These are phyloP conservation scores for Penicillium cosmopolitanum DNA, from an alignment of 495 filamentous ascomycete species.

Conservation along the genomic window DNA sequence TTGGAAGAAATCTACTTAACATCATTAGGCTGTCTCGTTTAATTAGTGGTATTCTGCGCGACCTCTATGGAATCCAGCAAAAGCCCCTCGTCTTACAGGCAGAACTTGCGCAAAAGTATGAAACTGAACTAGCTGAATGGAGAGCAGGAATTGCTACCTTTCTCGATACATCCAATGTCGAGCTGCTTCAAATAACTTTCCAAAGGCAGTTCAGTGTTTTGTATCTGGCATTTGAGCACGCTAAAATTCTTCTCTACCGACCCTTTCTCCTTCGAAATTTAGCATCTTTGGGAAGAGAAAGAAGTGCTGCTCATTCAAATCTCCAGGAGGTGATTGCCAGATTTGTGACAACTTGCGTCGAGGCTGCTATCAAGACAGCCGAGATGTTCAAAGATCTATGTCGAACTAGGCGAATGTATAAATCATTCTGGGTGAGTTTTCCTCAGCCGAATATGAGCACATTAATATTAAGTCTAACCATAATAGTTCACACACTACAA, in stretches of 20 bases:
- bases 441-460: neutral
- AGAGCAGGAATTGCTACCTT: constrained; percentile 25
- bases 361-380: constrained; percentile 25
- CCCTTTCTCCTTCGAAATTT: constrained; percentile 30
- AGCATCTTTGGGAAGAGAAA: constrained; percentile 7
- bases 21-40: constrained; percentile 22
- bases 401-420: constrained; percentile 23
- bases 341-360: constrained; percentile 18
- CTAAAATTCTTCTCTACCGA: constrained; percentile 29
- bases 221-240: constrained; percentile 32
- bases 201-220: constrained; percentile 35
- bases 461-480: neutral
- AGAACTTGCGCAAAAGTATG: constrained; percentile 7
- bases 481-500: constrained; percentile 33
- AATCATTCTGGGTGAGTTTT: constrained; percentile 25
- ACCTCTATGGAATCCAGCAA: constrained; percentile 26
- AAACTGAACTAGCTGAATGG: constrained; percentile 19
- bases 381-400: constrained; percentile 25
- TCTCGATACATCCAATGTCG: constrained; percentile 25
- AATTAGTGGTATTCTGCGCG: constrained; percentile 29
- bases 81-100: constrained; percentile 10
- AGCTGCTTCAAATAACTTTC: constrained; percentile 30
- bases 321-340: constrained; percentile 8
- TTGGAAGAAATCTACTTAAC: neutral
- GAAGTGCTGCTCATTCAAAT: constrained; percentile 1